phyloP scores from a whole-genome alignment of 164 flowering plant species.

The Vitis labrusca region DNA sequence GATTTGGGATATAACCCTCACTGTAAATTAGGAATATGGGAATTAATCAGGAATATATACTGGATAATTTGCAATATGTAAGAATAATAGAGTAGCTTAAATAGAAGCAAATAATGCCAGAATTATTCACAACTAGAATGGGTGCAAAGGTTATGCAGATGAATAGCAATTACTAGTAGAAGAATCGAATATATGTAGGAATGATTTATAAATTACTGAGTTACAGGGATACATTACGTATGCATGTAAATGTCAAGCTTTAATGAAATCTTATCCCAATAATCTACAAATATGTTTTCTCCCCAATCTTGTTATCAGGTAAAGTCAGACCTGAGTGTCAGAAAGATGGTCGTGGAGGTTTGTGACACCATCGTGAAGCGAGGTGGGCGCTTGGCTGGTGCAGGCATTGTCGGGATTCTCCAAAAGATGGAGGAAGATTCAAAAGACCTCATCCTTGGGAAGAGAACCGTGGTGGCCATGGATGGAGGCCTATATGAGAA shows the following conservation, averaged over 20 bases:
- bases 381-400: slow-evolving; percentile 83
- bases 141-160: neutral
- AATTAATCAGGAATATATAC: neutral
- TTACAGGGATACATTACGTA: neutral
- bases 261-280: neutral
- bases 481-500: slow-evolving; percentile 87
- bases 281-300: neutral
- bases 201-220: too few species aligned
- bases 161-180: too few species aligned
- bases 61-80: neutral
- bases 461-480: slow-evolving; percentile 83
- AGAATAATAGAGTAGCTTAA: neutral
- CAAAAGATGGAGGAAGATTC: slow-evolving; percentile 80
- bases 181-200: too few species aligned
- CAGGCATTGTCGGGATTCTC: slow-evolving; percentile 89
- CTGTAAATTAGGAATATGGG: neutral
- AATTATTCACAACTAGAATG: neutral
- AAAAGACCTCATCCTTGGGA: slow-evolving; percentile 53
- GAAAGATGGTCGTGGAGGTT: slow-evolving; percentile 58
- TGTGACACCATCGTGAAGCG: slow-evolving; percentile 76
- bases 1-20: neutral
- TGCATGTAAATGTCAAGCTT: neutral
- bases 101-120: neutral
- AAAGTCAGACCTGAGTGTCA: slow-evolving; percentile 35
- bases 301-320: slow-evolving; percentile 35